Evolutionary conservation across 352 stramenopile genomes (phyloP).

Genomic region (Phytopythium chamaehyphon): DNA sequence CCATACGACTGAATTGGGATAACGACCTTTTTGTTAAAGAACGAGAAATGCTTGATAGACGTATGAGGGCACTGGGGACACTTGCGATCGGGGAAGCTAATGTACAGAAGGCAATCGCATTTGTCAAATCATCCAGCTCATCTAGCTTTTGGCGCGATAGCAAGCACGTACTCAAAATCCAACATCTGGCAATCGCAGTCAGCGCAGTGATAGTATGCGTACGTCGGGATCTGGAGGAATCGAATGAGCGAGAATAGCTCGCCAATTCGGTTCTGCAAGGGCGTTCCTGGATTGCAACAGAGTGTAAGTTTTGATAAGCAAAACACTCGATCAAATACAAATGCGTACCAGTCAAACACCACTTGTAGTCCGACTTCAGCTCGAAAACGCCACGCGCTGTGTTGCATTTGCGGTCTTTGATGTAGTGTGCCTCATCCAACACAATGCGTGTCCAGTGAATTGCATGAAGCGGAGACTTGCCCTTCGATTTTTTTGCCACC

Average conservation of each 20-base stretch:
- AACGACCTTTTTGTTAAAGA: constrained; percentile 98
- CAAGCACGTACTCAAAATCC: constrained; percentile 89
- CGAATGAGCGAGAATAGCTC: constrained; percentile 97
- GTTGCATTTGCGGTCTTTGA: constrained; percentile 92
- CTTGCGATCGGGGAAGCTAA: constrained; percentile 69
- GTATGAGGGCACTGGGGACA: constrained; percentile 92
- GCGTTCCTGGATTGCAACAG: constrained; percentile 51
- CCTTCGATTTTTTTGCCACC: constrained; percentile 30
- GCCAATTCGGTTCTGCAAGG: constrained; percentile 94
- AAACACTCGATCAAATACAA: neutral
- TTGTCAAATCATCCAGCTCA: neutral
- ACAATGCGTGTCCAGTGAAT: constrained; percentile 97
- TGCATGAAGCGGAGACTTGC: constrained; percentile 86
- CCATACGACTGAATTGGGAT: constrained; percentile 97
- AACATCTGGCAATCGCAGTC: constrained; percentile 94
- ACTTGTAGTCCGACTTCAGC: constrained; percentile 95
- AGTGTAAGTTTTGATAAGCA: neutral
- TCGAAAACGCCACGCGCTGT: constrained; percentile 97
- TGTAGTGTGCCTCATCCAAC: constrained; percentile 95
- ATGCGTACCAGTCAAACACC: constrained; percentile 94
- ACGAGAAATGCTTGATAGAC: constrained; percentile 96
- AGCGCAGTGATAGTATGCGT: constrained; percentile 98
- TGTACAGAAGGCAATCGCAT: constrained; percentile 22
- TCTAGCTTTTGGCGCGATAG: neutral
- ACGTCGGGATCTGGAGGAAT: constrained; percentile 96